A percentile compares a stretch with the other conserved stretches of the same genome.
Evolutionary conservation across 768 basidiomycete genomes (phyloP).

Genomic region (Boletus vermiculosoides): DNA sequence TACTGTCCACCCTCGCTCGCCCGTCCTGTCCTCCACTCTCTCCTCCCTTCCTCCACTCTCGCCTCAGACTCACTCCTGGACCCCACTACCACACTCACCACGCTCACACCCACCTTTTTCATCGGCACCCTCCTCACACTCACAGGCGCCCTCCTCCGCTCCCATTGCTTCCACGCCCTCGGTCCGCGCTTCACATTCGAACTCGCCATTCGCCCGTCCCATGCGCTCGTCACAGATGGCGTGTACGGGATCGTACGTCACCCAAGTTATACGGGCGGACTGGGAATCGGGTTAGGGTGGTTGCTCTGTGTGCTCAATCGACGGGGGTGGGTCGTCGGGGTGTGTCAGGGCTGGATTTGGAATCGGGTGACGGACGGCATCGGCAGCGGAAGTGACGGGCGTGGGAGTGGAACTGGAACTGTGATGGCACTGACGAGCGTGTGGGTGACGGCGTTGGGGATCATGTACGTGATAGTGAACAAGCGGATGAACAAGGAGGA

Average conservation of each 20-base stretch:
- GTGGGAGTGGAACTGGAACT: no score
- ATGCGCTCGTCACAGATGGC: conserved; percentile 27
- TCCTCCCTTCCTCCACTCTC: background rate
- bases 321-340: conserved; percentile 3
- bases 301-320: conserved; percentile 7
- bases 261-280: conserved; percentile 25
- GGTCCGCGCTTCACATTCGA: conserved; percentile 30
- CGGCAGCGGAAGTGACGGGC: no score
- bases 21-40: background rate
- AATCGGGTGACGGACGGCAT: no score
- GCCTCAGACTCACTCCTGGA: no score
- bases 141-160: conserved; percentile 15
- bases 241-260: conserved; percentile 31
- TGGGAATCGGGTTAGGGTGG: background rate
- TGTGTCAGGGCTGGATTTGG: background rate
- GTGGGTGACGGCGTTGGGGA: background rate
- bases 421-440: background rate
- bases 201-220: conserved; percentile 19
- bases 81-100: conserved; percentile 6
- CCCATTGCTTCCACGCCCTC: conserved; percentile 19
- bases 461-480: rapidly evolving
- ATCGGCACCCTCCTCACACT: conserved; percentile 5
- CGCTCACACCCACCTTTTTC: conserved; percentile 11
- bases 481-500: conserved; percentile 30
- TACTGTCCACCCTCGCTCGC: background rate